Evolutionary conservation across 129 eudicot genomes (phyloP).

Genomic region (Solidago caesia): DNA sequence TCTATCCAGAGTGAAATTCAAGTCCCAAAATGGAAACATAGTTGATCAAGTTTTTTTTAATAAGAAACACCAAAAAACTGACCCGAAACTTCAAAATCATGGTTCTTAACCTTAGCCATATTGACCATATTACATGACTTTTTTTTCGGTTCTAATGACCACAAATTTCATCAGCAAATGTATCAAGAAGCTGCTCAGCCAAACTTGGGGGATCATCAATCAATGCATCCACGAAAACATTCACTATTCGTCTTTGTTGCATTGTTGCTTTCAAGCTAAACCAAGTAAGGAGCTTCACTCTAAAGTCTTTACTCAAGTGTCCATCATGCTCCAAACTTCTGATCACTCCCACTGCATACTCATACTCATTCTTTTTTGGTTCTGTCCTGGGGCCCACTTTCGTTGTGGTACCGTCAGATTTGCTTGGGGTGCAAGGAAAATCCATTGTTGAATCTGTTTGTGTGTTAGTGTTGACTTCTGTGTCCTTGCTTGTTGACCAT

Average conservation of each 20-base stretch:
- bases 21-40: slow-evolving; percentile 24
- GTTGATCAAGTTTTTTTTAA: not conserved
- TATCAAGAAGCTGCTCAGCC: slow-evolving; percentile 72
- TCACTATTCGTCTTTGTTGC: slow-evolving; percentile 60
- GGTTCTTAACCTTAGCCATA: not conserved
- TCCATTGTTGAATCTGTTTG: slow-evolving; percentile 45
- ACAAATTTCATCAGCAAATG: slow-evolving; percentile 59
- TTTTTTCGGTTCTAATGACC: slow-evolving; percentile 23
- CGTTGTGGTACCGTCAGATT: slow-evolving; percentile 42
- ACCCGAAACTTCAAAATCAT: not conserved
- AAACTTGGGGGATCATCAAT: slow-evolving; percentile 60
- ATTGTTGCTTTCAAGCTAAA: slow-evolving; percentile 69
- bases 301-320: slow-evolving; percentile 48
- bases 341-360: slow-evolving; percentile 53
- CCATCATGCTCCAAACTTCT: slow-evolving; percentile 59
- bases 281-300: slow-evolving; percentile 77
- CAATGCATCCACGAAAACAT: slow-evolving; percentile 58
- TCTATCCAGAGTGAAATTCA: slow-evolving; percentile 15
- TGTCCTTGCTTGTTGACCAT: slow-evolving; percentile 47
- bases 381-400: slow-evolving; percentile 27
- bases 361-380: slow-evolving; percentile 45
- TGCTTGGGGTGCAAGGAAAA: slow-evolving; percentile 60
- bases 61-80: not conserved
- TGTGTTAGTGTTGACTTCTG: slow-evolving; percentile 26
- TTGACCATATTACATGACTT: not conserved